phyloP scores from a whole-genome alignment of 106 monocot species.

The Dioscorea zingiberensis region DNA sequence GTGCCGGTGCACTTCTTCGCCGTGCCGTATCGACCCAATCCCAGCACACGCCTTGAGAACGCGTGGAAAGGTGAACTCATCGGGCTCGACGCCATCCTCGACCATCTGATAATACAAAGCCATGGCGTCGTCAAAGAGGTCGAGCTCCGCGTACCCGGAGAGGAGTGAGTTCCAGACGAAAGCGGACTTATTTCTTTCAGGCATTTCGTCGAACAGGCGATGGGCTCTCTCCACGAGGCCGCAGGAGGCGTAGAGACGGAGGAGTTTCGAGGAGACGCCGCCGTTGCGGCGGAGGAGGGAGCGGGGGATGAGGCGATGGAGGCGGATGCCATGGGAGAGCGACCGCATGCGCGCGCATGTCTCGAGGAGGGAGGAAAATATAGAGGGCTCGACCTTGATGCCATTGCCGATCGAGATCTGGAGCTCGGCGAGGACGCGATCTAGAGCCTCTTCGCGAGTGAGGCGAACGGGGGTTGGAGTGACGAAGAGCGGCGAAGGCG shows the following conservation, averaged over 20 bases:
- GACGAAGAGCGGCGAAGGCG: slow-evolving; percentile 28
- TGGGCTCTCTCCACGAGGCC: slow-evolving; percentile 59
- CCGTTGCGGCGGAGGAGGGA: slow-evolving; percentile 26
- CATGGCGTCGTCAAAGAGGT: slow-evolving; percentile 57
- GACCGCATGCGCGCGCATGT: slow-evolving; percentile 27
- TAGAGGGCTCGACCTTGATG: slow-evolving; percentile 23
- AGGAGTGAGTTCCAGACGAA: slow-evolving; percentile 80
- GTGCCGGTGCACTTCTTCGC: slow-evolving; percentile 55
- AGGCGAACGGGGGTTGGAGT: background rate
- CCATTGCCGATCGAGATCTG: slow-evolving; percentile 26
- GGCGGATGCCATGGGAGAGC: slow-evolving; percentile 23
- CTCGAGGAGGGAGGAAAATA: slow-evolving; percentile 51
- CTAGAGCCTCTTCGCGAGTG: slow-evolving; percentile 35
- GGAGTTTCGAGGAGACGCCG: slow-evolving; percentile 29
- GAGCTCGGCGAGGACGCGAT: slow-evolving; percentile 44
- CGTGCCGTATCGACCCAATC: slow-evolving; percentile 34
- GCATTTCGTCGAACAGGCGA: slow-evolving; percentile 72
- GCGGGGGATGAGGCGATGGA: slow-evolving; percentile 49
- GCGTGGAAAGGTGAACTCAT: slow-evolving; percentile 67
- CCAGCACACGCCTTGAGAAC: slow-evolving; percentile 79
- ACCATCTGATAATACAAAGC: slow-evolving; percentile 80
- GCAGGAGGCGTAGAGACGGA: slow-evolving; percentile 29
- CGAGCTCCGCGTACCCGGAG: slow-evolving; percentile 46
- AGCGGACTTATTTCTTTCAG: slow-evolving; percentile 13
- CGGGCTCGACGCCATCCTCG: slow-evolving; percentile 62